Base-by-base conservation (phyloP, 2,329 filamentous ascomycete species). In the Colletotrichum simmondsii region DNA sequence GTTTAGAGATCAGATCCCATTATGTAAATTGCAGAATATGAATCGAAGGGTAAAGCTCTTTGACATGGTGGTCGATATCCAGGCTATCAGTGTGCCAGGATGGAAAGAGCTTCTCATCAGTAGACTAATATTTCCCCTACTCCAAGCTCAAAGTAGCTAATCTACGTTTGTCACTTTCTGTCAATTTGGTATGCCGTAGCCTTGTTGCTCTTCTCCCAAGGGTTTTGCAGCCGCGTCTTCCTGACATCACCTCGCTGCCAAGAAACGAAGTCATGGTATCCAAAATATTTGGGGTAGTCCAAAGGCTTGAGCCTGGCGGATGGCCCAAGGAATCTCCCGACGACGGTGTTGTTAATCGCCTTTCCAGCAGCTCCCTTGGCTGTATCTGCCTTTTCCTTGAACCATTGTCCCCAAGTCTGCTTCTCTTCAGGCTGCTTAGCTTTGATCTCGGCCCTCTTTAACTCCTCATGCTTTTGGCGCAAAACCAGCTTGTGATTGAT, bases 221-320 rank as follows among this genome's bases (percentile, higher is more conserved):
- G 30, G 3, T 65, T 65, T 14, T 22, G 28, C n/a, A 19, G 14
- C 14, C 62, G 32, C 16, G 52, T 14, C 30, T 42, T 59, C 16
- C 46, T 62, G 16, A 30, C 35, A 35, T 74, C 74, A 6, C 68
- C 74, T 14, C 26, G 49, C 57, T 74, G 68, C 74, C 74, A 75
- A 10, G 71, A 72, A 11, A 74, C 22, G 3, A 75, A 59, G 26
- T 75, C 74, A 19, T 75, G 68, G 24, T 74, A 75, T 14, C 74
- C 74, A 28, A 64, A 67, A n/a, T 69, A 24, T 6, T 12, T 5
- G 8, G 58, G 54, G 24, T 65, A 52, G 2, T n/a, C 61, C 53
- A 30, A 1, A 4, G 68, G 62, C 22, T 37, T 59, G 0, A 24
- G 26, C 59, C 60, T 66, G 4, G 5, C 63, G 5, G 52, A 5